These are phyloP conservation scores for Cystofilobasidium bisporidii DNA, from an alignment of 768 basidiomycete species.

Conservation along the genomic window DNA sequence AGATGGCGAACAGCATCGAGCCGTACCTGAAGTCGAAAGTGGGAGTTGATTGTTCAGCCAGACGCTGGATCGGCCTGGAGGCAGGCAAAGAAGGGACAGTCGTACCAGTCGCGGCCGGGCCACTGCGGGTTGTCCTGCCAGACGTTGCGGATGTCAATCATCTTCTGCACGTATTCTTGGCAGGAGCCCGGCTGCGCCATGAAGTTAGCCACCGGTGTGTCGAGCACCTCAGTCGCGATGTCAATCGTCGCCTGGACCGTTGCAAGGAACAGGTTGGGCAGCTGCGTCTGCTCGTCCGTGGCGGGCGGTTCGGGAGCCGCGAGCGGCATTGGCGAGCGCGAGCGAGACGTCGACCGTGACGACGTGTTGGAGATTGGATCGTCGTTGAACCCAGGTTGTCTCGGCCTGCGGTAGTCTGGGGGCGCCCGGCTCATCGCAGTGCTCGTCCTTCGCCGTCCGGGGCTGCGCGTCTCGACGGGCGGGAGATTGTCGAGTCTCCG, in stretches of 20 bases:
- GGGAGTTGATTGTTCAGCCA: not conserved
- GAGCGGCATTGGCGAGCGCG: constrained; percentile 77
- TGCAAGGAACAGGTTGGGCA: constrained; percentile 52
- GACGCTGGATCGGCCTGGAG: no score
- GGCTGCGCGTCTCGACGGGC: constrained; percentile 28
- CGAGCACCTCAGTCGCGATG: constrained; percentile 84
- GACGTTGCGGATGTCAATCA: constrained; percentile 81
- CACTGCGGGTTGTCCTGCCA: constrained; percentile 99
- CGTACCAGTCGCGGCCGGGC: constrained; percentile 85
- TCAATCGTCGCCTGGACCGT: constrained; percentile 84
- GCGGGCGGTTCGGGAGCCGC: constrained; percentile 40
- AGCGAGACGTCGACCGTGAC: constrained; percentile 89
- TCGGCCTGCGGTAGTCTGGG: not conserved
- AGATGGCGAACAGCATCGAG: constrained; percentile 86
- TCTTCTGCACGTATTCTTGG: constrained; percentile 74
- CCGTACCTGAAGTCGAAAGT: constrained; percentile 50
- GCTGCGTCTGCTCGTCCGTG: constrained; percentile 13
- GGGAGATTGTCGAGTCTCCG: constrained; percentile 27
- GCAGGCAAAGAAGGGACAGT: not conserved
- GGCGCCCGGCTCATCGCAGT: constrained; percentile 8
- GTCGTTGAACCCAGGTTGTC: not conserved
- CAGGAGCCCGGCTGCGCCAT: constrained; percentile 76
- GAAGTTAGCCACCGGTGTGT: constrained; percentile 77
- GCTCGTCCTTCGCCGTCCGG: constrained; percentile 31
- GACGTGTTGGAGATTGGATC: constrained; percentile 36